These are phyloP conservation scores for Arbutus unedo DNA, from an alignment of 148 eudicot species.

Conservation along the genomic window DNA sequence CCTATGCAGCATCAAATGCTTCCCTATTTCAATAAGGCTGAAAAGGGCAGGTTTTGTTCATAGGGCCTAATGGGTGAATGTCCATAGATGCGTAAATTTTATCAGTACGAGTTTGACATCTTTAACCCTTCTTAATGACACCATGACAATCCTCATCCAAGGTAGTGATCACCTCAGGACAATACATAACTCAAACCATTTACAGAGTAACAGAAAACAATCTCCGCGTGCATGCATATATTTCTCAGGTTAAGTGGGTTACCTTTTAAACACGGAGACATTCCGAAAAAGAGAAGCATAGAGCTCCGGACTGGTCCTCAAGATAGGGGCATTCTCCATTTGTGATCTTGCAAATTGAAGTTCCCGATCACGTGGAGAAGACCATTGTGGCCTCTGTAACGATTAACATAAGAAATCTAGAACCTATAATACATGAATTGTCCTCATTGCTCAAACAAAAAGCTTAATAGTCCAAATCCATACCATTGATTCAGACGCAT, in stretches of 20 bases:
- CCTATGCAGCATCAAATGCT: too few species aligned
- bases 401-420: constrained; percentile 15
- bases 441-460: background rate
- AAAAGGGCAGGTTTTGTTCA: too few species aligned
- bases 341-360: constrained; percentile 49
- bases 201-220: background rate
- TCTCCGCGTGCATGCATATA: background rate
- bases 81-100: too few species aligned
- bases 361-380: constrained; percentile 50
- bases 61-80: too few species aligned
- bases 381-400: constrained; percentile 38
- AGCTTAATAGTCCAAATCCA: constrained; percentile 8
- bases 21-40: too few species aligned
- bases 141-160: too few species aligned
- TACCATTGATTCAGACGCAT: constrained; percentile 38
- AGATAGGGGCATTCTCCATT: constrained; percentile 51
- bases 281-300: constrained; percentile 61
- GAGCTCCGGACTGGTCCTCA: constrained; percentile 33
- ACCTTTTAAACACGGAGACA: constrained; percentile 66
- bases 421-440: background rate
- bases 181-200: background rate
- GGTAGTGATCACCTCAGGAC: background rate
- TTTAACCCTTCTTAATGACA: too few species aligned
- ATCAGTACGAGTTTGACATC: too few species aligned
- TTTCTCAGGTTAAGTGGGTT: constrained; percentile 4